Evolutionary conservation across 176 grass and related monocot species (phyloP), one percentile per base, ranked within the genome.

Genomic region (Tillandsia leiboldiana): DNA sequence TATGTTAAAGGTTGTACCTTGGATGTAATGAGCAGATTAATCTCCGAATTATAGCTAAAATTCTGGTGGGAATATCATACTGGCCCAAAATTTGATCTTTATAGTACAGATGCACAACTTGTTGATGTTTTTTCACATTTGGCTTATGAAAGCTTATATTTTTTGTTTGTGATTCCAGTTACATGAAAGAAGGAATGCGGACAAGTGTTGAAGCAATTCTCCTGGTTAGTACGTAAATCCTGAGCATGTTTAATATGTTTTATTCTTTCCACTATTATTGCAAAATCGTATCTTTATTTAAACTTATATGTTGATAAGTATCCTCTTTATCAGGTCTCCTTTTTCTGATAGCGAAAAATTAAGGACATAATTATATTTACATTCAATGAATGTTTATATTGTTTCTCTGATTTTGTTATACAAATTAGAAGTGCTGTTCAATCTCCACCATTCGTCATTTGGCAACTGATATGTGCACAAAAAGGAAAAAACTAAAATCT

Each of bases 161-260:
- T 64, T 29, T 27, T 79, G 8, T 62, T 49, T 61, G 66, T 17
- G 64, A 77, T 85, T 63, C 8, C 82, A 99, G 94, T 80, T 99
- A 99, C 69, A 99, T 92, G 89, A 99, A 99, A 82, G 94, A 99
- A 86, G 94, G 94, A 33, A 99, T 99, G 80, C 67, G 94, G 15
- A 99, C 89, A 64, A 99, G 94, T 79, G 94, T 99, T 70, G 94
- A 99, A 63, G 94, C 89, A 29, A 93, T 99, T 78, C 78, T 99
- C 42, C 61, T 99, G 89, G 94, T 99, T 83, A 61, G 56, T 61
- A 20, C 3, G 8, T n/a, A 61, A 61, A 61, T 61, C 56, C 22
- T 15, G 22, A 9, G 9, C 56, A 61, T 9, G 13, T 9, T n/a
- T 61, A 18, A 61, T 61, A 61, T 23, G 17, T 14, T 61, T 61